These are phyloP conservation scores for Teratosphaeria viscida DNA, from an alignment of 2,329 filamentous ascomycete genomes.

Conservation along the genomic window DNA sequence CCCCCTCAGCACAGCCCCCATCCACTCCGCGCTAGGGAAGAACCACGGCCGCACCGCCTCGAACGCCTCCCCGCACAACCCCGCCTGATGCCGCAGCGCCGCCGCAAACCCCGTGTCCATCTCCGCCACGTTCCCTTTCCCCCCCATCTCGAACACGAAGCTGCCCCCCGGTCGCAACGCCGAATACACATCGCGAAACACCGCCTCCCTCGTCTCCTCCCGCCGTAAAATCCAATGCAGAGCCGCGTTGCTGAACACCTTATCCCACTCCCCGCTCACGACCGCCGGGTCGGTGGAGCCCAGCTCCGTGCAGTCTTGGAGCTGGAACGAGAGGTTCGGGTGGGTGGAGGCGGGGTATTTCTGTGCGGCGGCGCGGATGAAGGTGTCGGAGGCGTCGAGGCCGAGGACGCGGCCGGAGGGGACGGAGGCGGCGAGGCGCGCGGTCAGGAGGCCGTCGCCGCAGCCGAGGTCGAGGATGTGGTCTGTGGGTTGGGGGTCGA, in stretches of 20 bases:
- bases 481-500: conserved; percentile 25
- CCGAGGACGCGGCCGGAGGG: conserved; percentile 24
- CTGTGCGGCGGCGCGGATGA: conserved; percentile 28
- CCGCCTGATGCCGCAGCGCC: conserved; percentile 37
- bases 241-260: conserved; percentile 34
- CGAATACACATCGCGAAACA: conserved; percentile 45
- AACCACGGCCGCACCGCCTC: conserved; percentile 55
- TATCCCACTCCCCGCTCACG: conserved; percentile 23
- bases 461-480: conserved; percentile 32
- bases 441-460: conserved; percentile 32
- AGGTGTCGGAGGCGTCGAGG: conserved; percentile 30
- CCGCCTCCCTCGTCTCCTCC: conserved; percentile 29
- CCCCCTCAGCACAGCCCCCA: conserved; percentile 28
- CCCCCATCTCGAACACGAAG: conserved; percentile 63
- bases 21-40: conserved; percentile 57
- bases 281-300: conserved; percentile 9
- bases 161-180: conserved; percentile 45
- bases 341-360: conserved; percentile 7
- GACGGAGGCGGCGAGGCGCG: conserved; percentile 23
- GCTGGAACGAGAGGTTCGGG: conserved; percentile 18
- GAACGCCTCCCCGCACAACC: conserved; percentile 41
- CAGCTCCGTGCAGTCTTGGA: conserved; percentile 25
- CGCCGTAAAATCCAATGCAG: conserved; percentile 42
- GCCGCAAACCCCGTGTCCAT: conserved; percentile 48
- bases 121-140: conserved; percentile 57